Evolutionary conservation across 768 basidiomycete genomes (phyloP).

Genomic region (Pleurotus tuoliensis): DNA sequence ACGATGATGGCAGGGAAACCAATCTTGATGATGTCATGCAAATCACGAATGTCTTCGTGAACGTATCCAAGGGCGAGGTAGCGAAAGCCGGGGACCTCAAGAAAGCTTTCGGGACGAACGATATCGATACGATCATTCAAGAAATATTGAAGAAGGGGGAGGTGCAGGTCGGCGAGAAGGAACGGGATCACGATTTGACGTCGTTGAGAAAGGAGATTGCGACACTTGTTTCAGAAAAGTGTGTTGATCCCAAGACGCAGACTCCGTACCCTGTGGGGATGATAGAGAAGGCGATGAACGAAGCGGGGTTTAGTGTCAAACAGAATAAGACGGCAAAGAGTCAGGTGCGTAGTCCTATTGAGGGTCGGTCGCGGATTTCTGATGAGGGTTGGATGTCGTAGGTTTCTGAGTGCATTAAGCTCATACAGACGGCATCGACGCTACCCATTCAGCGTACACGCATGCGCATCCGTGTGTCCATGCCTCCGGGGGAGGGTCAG

Average conservation of each 20-base stretch:
- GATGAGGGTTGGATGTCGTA: conserved; percentile 21
- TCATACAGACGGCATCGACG: conserved; percentile 76
- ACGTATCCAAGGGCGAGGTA: conserved; percentile 94
- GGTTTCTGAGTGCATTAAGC: conserved; percentile 88
- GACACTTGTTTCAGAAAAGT: conserved; percentile 92
- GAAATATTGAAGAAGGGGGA: conserved; percentile 97
- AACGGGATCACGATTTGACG: conserved; percentile 85
- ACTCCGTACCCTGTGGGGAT: conserved; percentile 90
- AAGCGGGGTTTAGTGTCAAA: conserved; percentile 90
- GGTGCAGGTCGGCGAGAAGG: conserved; percentile 95
- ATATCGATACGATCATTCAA: conserved; percentile 68
- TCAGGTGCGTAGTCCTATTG: conserved; percentile 51
- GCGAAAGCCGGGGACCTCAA: conserved; percentile 87
- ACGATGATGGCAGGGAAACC: conserved; percentile 59
- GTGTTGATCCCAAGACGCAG: conserved; percentile 88
- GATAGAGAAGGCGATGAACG: conserved; percentile 97
- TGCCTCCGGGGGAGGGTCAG: conserved; percentile 66
- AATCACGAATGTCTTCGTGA: conserved; percentile 92
- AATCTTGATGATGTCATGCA: conserved; percentile 94
- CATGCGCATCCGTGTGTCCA: conserved; percentile 84
- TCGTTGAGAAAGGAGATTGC: conserved; percentile 87
- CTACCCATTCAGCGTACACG: conserved; percentile 90
- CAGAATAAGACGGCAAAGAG: conserved; percentile 89
- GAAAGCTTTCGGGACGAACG: conserved; percentile 84
- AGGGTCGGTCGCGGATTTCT: background rate